Evolutionary conservation across 208 protist species (phyloP).

Genomic region (Histomonas meleagridis): DNA sequence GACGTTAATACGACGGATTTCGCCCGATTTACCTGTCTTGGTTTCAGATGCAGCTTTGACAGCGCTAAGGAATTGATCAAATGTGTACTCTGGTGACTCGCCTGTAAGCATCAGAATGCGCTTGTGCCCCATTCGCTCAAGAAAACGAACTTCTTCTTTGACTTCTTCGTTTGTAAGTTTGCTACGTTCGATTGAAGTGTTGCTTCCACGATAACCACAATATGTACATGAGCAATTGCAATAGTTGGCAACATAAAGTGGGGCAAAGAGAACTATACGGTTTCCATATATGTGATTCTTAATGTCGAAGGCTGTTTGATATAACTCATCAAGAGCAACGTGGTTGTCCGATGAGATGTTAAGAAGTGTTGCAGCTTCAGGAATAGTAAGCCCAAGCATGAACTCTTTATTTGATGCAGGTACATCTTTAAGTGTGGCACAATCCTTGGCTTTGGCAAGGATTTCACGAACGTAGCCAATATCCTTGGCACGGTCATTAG

Average conservation of each 20-base stretch:
- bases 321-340: slow-evolving; percentile 42
- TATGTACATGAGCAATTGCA: slow-evolving; percentile 53
- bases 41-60: slow-evolving; percentile 40
- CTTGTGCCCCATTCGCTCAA: slow-evolving; percentile 49
- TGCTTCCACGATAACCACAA: slow-evolving; percentile 50
- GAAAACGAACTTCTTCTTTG: slow-evolving; percentile 45
- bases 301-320: slow-evolving; percentile 46
- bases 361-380: slow-evolving; percentile 47
- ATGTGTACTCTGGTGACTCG: slow-evolving; percentile 52
- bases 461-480: not conserved
- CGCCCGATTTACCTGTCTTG: slow-evolving; percentile 44
- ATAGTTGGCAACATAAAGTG: slow-evolving; percentile 54
- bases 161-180: slow-evolving; percentile 49
- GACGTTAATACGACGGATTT: slow-evolving; percentile 55
- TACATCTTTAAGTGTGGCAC: not conserved
- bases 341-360: slow-evolving; percentile 40
- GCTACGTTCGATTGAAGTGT: slow-evolving; percentile 45
- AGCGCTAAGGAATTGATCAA: slow-evolving; percentile 52
- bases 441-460: not conserved
- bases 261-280: slow-evolving; percentile 56
- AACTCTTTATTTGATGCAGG: slow-evolving; percentile 37
- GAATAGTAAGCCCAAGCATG: slow-evolving; percentile 44
- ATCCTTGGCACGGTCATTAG: not conserved
- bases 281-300: slow-evolving; percentile 55
- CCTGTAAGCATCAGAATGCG: slow-evolving; percentile 52